These are phyloP conservation scores for Herpetomonas samuelpessoai DNA, from an alignment of 208 protist genomes.

Conservation along the genomic window DNA sequence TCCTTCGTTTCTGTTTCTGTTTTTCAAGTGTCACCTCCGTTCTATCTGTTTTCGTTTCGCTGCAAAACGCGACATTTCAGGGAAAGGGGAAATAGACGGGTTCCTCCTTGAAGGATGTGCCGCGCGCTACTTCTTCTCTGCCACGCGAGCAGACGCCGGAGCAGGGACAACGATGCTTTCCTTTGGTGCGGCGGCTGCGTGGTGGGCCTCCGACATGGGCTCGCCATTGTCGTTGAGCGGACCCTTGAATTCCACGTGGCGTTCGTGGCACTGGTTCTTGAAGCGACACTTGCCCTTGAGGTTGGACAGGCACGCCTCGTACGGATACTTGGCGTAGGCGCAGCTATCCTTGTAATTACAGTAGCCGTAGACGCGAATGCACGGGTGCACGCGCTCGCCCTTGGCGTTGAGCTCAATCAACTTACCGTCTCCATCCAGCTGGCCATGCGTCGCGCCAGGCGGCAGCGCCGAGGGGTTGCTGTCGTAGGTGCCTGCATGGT, in stretches of 20 bases:
- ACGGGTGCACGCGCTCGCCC: constrained; percentile 79
- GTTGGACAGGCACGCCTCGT: constrained; percentile 86
- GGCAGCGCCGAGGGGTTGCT: background rate
- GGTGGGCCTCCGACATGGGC: constrained; percentile 9
- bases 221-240: constrained; percentile 54
- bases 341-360: constrained; percentile 89
- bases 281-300: constrained; percentile 90
- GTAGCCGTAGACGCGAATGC: constrained; percentile 86
- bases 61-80: no score
- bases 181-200: constrained; percentile 1
- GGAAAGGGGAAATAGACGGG: no score
- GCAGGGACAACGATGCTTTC: background rate
- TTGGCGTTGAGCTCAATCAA: constrained; percentile 41
- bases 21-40: no score
- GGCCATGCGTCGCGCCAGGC: background rate
- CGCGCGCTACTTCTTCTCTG: constrained; percentile 6
- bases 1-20: no score
- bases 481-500: background rate
- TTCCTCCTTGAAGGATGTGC: no score
- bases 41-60: no score
- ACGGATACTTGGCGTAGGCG: constrained; percentile 86
- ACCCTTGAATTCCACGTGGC: constrained; percentile 79
- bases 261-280: constrained; percentile 82
- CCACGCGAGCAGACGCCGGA: constrained; percentile 5
- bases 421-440: constrained; percentile 7